These are phyloP conservation scores for Pichia pseudocactophila DNA, from an alignment of 805 yeast genomes.

Conservation along the genomic window DNA sequence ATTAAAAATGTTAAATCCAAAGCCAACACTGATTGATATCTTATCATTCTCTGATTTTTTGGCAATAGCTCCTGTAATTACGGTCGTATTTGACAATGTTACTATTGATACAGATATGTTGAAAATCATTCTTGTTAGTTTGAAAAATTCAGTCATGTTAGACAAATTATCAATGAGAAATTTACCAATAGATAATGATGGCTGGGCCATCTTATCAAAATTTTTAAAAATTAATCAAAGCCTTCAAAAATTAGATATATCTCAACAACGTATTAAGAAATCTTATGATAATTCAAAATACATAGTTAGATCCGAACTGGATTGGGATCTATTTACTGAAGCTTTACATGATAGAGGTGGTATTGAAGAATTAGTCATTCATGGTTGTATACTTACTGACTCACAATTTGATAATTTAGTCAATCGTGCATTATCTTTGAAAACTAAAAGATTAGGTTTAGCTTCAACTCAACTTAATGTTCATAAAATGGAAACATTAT, in stretches of 20 bases:
- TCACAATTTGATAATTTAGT: constrained; percentile 34
- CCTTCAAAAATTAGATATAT: constrained; percentile 44
- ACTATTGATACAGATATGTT: constrained; percentile 47
- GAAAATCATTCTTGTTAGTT: constrained; percentile 37
- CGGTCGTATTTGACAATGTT: constrained; percentile 50
- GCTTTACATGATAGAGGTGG: constrained; percentile 40
- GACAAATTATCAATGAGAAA: constrained; percentile 48
- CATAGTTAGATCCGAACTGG: constrained; percentile 37
- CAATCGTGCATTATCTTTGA: constrained; percentile 31
- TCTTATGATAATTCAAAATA: constrained; percentile 30
- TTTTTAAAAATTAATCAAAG: constrained; percentile 35
- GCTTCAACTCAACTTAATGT: constrained; percentile 42
- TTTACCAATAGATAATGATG: constrained; percentile 43
- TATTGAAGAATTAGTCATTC: constrained; percentile 47
- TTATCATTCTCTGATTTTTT: constrained; percentile 50
- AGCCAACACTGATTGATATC: constrained; percentile 49
- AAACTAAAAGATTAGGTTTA: constrained; percentile 44
- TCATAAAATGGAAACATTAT: constrained; percentile 33
- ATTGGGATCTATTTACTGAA: constrained; percentile 43
- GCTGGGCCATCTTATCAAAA: constrained; percentile 45
- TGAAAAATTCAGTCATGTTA: constrained; percentile 34
- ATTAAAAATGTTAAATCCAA: constrained; percentile 46
- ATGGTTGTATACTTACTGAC: constrained; percentile 44
- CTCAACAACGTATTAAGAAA: constrained; percentile 44
- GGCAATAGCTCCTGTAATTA: constrained; percentile 46